phyloP scores from a whole-genome alignment of 805 yeast genomes.

The Yarrowia sp. region DNA sequence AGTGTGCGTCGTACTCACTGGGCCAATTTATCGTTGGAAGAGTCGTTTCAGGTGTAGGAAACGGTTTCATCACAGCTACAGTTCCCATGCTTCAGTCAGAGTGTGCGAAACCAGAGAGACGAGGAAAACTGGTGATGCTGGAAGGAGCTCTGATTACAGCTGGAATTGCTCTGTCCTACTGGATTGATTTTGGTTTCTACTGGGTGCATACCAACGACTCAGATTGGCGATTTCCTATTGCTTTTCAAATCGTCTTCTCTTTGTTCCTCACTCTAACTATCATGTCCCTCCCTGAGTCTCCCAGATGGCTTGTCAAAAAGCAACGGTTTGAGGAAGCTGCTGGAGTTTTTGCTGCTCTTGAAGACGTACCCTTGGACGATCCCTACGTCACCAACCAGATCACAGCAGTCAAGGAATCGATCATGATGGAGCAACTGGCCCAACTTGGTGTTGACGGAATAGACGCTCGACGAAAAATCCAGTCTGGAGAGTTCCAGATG shows the following conservation, averaged over 20 bases:
- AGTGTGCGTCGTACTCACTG: slow-evolving; percentile 49
- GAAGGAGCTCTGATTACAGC: slow-evolving; percentile 75
- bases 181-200: slow-evolving; percentile 54
- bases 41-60: slow-evolving; percentile 76
- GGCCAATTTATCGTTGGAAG: slow-evolving; percentile 59
- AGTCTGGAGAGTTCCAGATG: slow-evolving; percentile 7
- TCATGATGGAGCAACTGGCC: slow-evolving; percentile 24
- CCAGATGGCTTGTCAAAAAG: slow-evolving; percentile 78
- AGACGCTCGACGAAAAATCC: slow-evolving; percentile 1
- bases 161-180: slow-evolving; percentile 76
- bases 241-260: slow-evolving; percentile 67
- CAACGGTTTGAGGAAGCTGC: slow-evolving; percentile 58
- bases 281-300: slow-evolving; percentile 81
- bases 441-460: slow-evolving; percentile 8
- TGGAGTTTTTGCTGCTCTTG: slow-evolving; percentile 50
- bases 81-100: slow-evolving; percentile 86
- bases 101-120: slow-evolving; percentile 65
- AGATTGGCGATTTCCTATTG: slow-evolving; percentile 82
- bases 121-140: slow-evolving; percentile 72
- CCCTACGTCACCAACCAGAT: slow-evolving; percentile 10
- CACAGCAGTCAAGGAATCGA: slow-evolving; percentile 15
- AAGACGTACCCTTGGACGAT: slow-evolving; percentile 26
- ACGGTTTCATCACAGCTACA: slow-evolving; percentile 76
- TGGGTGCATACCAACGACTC: slow-evolving; percentile 59
- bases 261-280: slow-evolving; percentile 65